Conservation (phyloP, 495 filamentous ascomycete genomes). For the Annulohypoxylon moriforme region DNA sequence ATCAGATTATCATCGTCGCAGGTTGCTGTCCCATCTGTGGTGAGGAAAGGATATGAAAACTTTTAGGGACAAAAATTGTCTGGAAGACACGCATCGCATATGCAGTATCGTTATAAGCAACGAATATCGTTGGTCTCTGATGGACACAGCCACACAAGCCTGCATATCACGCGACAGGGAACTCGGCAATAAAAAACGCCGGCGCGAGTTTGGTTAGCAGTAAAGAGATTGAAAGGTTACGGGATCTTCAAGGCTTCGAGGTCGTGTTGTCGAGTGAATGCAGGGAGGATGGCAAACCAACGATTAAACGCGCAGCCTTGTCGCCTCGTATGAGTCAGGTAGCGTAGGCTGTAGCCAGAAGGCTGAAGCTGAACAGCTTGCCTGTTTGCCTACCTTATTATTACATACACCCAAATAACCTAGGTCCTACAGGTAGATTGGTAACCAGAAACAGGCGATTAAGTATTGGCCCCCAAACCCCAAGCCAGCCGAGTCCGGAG, state of each 20-base stretch:
- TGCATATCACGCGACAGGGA: conserved; percentile 43
- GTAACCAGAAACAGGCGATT: not conserved
- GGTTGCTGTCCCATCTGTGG: conserved; percentile 24
- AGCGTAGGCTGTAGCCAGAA: conserved; percentile 7
- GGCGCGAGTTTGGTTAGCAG: conserved; percentile 30
- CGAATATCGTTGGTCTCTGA: conserved; percentile 38
- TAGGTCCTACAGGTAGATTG: too few species aligned
- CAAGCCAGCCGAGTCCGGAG: conserved; percentile 35
- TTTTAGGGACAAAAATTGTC: conserved; percentile 35
- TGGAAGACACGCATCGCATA: conserved; percentile 43
- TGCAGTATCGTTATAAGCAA: conserved; percentile 30
- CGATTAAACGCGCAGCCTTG: conserved; percentile 34
- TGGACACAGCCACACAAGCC: conserved; percentile 40
- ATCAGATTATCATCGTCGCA: conserved; percentile 25
- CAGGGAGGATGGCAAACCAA: conserved; percentile 1
- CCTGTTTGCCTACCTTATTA: not conserved
- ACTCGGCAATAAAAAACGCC: conserved; percentile 42
- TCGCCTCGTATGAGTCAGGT: conserved; percentile 34
- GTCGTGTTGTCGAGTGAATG: conserved; percentile 2
- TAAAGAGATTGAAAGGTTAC: not conserved
- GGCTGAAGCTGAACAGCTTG: conserved; percentile 21
- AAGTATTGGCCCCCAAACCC: conserved; percentile 27
- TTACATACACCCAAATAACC: not conserved
- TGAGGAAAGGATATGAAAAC: conserved; percentile 40
- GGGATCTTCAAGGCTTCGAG: not conserved